Conservation (phyloP, 2,329 filamentous ascomycete species). For the Cadophora gregata region DNA sequence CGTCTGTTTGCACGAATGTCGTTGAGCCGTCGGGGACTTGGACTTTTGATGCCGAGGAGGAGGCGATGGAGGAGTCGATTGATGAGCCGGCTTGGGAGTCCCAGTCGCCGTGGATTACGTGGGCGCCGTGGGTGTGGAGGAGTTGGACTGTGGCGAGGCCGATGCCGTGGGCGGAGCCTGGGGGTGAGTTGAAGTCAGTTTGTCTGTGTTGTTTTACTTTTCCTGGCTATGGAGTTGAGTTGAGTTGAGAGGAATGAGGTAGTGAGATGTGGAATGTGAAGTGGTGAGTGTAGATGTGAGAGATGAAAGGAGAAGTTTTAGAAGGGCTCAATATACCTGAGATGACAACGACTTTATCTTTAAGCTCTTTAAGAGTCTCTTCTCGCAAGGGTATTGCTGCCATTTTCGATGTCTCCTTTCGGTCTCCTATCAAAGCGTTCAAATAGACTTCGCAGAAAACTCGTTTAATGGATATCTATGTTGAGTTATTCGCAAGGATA, state of each 20-base stretch:
- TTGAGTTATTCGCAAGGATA: not conserved
- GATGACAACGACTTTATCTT: conserved; percentile 13
- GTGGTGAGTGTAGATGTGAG: not conserved
- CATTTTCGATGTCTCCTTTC: conserved; percentile 41
- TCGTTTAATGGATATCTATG: too few relatives aligned
- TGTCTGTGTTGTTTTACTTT: too few relatives aligned
- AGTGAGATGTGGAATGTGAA: not conserved
- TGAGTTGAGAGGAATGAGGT: not conserved
- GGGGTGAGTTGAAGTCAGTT: too few relatives aligned
- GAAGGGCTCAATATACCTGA: not conserved
- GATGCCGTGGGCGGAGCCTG: conserved; percentile 51
- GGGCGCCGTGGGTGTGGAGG: conserved; percentile 59
- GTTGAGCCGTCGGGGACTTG: conserved; percentile 14
- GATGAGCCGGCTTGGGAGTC: conserved; percentile 5
- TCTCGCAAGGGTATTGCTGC: conserved; percentile 49
- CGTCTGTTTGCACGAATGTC: conserved; percentile 48
- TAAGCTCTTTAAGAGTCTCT: conserved; percentile 6
- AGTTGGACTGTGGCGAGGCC: conserved; percentile 59
- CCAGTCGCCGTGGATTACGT: conserved; percentile 59
- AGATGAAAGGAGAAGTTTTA: not conserved
- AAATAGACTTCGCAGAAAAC: too few relatives aligned
- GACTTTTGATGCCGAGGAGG: conserved; percentile 22
- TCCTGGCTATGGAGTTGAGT: too few relatives aligned
- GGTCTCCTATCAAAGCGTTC: not conserved
- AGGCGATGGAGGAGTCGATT: conserved; percentile 48